These are phyloP conservation scores for Thoreauomyces humboldtii DNA, from an alignment of 192 early-diverging fungal species.

Conservation along the genomic window DNA sequence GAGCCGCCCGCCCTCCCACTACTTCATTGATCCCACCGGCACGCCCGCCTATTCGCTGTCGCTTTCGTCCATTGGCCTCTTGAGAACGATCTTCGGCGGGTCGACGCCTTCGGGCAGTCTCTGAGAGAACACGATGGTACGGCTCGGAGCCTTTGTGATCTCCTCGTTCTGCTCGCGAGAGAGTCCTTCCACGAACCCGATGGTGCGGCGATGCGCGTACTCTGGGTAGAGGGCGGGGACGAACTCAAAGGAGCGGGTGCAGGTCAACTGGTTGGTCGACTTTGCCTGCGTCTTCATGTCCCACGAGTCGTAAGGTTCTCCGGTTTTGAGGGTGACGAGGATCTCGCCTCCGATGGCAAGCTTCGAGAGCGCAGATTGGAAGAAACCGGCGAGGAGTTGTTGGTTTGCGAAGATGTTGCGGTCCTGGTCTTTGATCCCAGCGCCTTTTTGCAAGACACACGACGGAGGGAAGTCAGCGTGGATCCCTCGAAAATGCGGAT, in stretches of 20 bases:
- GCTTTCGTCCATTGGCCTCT: too few species aligned
- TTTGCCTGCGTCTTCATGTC: constrained; percentile 76
- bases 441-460: constrained; percentile 36
- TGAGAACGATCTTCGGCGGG: too few species aligned
- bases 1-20: too few species aligned
- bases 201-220: constrained; percentile 90
- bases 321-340: constrained; percentile 81
- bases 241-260: constrained; percentile 58
- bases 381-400: constrained; percentile 35
- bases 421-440: constrained; percentile 90
- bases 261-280: constrained; percentile 50
- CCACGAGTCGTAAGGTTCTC: constrained; percentile 86
- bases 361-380: constrained; percentile 11
- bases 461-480: background rate
- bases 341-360: constrained; percentile 59
- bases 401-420: constrained; percentile 84
- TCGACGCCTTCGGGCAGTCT: too few species aligned
- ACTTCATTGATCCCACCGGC: too few species aligned
- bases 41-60: too few species aligned
- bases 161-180: constrained; percentile 77
- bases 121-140: too few species aligned
- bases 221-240: constrained; percentile 67
- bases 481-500: background rate
- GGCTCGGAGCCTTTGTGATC: constrained; percentile 58
- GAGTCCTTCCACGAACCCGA: constrained; percentile 86